phyloP scores from a whole-genome alignment of 768 basidiomycete genomes.

The Russula dissimulans region DNA sequence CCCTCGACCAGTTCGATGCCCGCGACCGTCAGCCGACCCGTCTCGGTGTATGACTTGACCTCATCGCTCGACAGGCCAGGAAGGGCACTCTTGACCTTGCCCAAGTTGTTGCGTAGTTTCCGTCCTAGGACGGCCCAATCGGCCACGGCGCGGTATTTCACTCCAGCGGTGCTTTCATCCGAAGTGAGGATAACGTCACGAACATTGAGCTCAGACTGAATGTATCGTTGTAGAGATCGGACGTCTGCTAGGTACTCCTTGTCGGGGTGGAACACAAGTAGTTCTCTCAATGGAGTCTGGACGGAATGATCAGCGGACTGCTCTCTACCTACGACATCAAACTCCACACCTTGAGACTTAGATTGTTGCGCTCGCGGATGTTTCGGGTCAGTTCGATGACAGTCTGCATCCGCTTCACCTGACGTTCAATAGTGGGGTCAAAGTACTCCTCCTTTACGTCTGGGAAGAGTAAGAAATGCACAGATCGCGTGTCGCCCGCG shows the following conservation, averaged over 20 bases:
- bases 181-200: conserved; percentile 84
- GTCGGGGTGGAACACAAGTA: conserved; percentile 89
- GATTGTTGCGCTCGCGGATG: conserved; percentile 75
- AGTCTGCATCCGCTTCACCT: conserved; percentile 89
- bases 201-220: conserved; percentile 92
- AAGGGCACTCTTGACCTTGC: conserved; percentile 79
- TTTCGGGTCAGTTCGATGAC: conserved; percentile 89
- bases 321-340: background rate
- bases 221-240: conserved; percentile 74
- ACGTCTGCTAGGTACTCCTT: conserved; percentile 78
- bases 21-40: conserved; percentile 74
- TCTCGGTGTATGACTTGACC: conserved; percentile 65
- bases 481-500: conserved; percentile 74
- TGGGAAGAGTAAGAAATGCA: conserved; percentile 95
- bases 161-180: conserved; percentile 77
- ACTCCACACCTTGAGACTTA: conserved; percentile 76
- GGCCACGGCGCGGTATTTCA: conserved; percentile 84
- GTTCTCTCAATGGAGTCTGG: conserved; percentile 85
- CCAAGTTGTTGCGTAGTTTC: conserved; percentile 88
- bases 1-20: conserved; percentile 85
- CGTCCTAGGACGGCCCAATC: conserved; percentile 93
- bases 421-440: conserved; percentile 85
- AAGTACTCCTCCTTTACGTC: conserved; percentile 92
- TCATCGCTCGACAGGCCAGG: conserved; percentile 73
- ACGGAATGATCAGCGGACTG: background rate